Evolutionary conservation across 495 filamentous ascomycete species (phyloP), one percentile per base, ranked within the genome.

Genomic region (Emericellopsis terricola): DNA sequence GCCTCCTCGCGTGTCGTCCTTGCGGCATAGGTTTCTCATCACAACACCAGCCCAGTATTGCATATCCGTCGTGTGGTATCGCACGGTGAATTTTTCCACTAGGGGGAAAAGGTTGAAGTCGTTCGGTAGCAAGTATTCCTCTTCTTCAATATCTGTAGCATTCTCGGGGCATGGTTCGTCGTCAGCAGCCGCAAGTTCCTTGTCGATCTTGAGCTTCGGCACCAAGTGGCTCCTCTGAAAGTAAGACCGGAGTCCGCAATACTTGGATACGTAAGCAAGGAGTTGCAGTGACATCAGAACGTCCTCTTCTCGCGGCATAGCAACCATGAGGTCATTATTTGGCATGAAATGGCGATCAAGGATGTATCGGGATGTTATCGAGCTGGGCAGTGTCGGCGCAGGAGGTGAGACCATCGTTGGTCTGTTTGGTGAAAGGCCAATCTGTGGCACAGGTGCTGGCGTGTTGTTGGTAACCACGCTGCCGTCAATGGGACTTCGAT

Each of bases 1-100:
- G 37, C 87, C 89, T 16, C 89, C 89, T 33, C 78, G 68, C 5
- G 76, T 79, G 46, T 97, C 89, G 51, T 97, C 89, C 59, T 97
- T 97, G 38, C 89, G 79, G 64, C 89, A 97, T 23, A 97, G 74
- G 50, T 97, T 97, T 36, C 89, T 68, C 89, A 97, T 96, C 36
- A 97, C 89, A 15, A 97, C 87, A 34, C 85, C 87, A 7, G 89
- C 89, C 89, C 89, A 97, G 59, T 94, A 94, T 50, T 94, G 85
- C 89, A 97, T 96, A 51, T 96, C 87, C 34, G 76, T 78, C 32
- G 79, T 82, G 52, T 94, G 83, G 48, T 92, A 82, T 37, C 87
- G 72, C 27, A 94, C 83, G 9, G 89, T 97, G 53, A 94, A 96
- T 53, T 94, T 94, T 57, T 97, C 89, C 29, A 97, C 87, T 36